These are phyloP conservation scores for Diaporthe sp. DNA, from an alignment of 2,329 filamentous ascomycete genomes.

Conservation along the genomic window DNA sequence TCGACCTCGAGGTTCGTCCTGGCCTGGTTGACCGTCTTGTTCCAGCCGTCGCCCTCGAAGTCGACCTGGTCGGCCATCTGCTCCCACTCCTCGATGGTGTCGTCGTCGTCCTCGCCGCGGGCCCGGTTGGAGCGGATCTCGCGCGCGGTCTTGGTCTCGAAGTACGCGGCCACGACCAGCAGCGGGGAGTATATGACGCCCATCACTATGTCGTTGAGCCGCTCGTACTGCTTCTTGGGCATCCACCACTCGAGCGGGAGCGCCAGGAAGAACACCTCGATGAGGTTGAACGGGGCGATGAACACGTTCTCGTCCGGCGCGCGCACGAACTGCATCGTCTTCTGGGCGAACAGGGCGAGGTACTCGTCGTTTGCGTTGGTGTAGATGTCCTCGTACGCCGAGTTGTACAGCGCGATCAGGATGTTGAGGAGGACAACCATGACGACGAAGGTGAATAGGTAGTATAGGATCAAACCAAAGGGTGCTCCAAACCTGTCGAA, in stretches of 20 bases:
- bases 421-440: conserved; percentile 96
- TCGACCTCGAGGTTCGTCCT: conserved; percentile 89
- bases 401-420: conserved; percentile 97
- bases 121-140: conserved; percentile 80
- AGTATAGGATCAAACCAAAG: conserved; percentile 96
- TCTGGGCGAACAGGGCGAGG: conserved; percentile 91
- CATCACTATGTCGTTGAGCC: conserved; percentile 92
- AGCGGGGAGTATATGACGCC: conserved; percentile 86
- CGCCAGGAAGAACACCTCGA: conserved; percentile 86
- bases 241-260: conserved; percentile 97
- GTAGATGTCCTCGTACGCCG: conserved; percentile 94
- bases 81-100: conserved; percentile 93
- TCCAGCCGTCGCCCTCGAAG: conserved; percentile 88
- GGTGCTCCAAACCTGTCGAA: conserved; percentile 94
- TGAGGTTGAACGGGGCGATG: conserved; percentile 93
- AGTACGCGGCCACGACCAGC: conserved; percentile 81
- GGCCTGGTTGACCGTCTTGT: conserved; percentile 80
- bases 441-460: conserved; percentile 96
- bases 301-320: conserved; percentile 99
- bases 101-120: conserved; percentile 89
- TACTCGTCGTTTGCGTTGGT: conserved; percentile 96
- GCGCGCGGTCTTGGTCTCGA: conserved; percentile 76
- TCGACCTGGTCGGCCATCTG: conserved; percentile 80
- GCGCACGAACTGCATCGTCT: conserved; percentile 96
- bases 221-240: conserved; percentile 78